Base-by-base conservation (phyloP, 2,329 filamentous ascomycete genomes). In the Botrytis cinerea region DNA sequence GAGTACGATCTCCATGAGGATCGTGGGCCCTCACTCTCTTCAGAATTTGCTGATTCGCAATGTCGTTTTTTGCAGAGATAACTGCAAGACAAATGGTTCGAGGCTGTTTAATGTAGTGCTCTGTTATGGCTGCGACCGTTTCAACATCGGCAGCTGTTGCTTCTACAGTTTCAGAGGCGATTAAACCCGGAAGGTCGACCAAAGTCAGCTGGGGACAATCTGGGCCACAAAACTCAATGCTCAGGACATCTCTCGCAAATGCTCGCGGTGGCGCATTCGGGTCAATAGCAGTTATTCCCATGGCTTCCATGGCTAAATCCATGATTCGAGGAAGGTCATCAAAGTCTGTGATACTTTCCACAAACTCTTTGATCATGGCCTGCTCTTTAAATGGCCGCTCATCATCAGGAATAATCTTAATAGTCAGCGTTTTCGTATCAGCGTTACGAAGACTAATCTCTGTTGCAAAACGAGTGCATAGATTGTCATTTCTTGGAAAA, bases 401-500 rank as follows among this genome's bases (percentile, higher is more conserved):
- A 77, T 84, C 85, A 80, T 88, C 86, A 9, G 88, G 87, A 25
- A 87, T 88, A 77, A 89, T 87, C 70, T 86, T 85, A 46, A 89
- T 84, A 6, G 81, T 85, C 71, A 88, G 80, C 6, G 88, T 86
- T 74, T 90, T 63, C 0, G n/a, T 62, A 8, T 66, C 40, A 9
- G 71, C 79, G 20, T 76, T 75, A 16, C 80, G 78, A 9, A 83
- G 82, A n/a, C 81, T 83, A 62, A 87, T 86, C 73, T 86, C 82
- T 0, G 84, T 86, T 0, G 84, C 83, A 76, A 84, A 91, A 28
- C 89, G 83, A 0, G 89, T 91, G 76, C 89, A 91, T 2, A 89
- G 84, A 64, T 85, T 87, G 69, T 87, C 87, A 74, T 88, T 87
- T 72, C 86, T 83, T 0, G 89, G 89, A 63, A 91, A 91, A 0